A percentile compares a stretch with the other conserved stretches of the same genome.
Conservation (phyloP, 371 early-diverging fungal species). For the Mortierella sp. region DNA sequence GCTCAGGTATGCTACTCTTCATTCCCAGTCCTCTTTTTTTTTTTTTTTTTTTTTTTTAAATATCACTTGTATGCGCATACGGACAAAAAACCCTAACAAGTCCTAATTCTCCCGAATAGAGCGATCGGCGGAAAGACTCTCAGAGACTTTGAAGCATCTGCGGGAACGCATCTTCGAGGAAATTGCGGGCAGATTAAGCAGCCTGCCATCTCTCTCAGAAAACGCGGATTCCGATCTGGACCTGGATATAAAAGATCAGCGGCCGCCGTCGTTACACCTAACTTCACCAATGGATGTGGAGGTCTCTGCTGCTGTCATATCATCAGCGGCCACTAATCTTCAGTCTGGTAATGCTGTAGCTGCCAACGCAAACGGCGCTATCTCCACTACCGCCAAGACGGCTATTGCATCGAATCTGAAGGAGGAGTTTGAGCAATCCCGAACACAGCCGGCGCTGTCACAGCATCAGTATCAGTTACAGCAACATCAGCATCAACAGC, state of each 20-base stretch:
- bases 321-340: too few relatives aligned
- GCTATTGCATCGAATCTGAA: background rate
- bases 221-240: constrained; percentile 13
- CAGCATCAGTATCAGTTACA: background rate
- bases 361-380: background rate
- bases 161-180: constrained; percentile 29
- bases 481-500: background rate
- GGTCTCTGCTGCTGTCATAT: too few relatives aligned
- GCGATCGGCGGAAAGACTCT: constrained; percentile 17
- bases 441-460: background rate
- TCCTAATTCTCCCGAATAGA: background rate
- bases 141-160: constrained; percentile 27
- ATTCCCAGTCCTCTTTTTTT: background rate
- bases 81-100: too few relatives aligned
- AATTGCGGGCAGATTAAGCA: constrained; percentile 21
- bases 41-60: too few relatives aligned
- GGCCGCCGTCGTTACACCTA: background rate
- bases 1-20: constrained; percentile 22
- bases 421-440: background rate
- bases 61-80: too few relatives aligned
- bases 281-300: background rate
- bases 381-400: background rate
- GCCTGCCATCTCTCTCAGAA: constrained; percentile 16
- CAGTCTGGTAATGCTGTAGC: background rate
- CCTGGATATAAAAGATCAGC: constrained; percentile 7